A percentile compares a stretch with the other conserved stretches of the same genome.
Evolutionary conservation across 1,284 basidiomycete species (phyloP).

Genomic region (Ceratobasidium papillatum): DNA sequence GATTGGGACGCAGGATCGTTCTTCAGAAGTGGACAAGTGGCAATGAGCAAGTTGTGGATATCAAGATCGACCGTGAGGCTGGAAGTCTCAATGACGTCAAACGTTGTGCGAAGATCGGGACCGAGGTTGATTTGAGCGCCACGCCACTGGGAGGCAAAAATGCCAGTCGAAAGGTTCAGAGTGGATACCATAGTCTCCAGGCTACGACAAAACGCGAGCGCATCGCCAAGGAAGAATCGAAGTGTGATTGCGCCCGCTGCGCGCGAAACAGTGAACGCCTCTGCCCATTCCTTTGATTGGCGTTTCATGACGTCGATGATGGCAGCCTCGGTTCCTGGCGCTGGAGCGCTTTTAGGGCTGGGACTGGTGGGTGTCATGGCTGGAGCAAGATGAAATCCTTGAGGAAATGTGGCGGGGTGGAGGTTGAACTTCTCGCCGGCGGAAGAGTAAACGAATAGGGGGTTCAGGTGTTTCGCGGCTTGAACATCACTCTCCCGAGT

Average conservation of each 20-base stretch:
- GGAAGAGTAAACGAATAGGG: background rate
- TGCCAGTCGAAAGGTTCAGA: background rate
- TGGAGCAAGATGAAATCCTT: conserved; percentile 9
- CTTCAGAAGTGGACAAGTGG: conserved; percentile 6
- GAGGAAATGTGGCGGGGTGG: conserved; percentile 3
- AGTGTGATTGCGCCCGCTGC: background rate
- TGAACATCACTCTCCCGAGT: background rate
- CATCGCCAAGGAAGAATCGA: conserved; percentile 25
- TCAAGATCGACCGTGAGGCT: conserved; percentile 24
- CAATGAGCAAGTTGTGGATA: conserved; percentile 15
- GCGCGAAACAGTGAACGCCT: background rate
- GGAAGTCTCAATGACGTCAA: conserved; percentile 31
- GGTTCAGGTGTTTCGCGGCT: conserved; percentile 5
- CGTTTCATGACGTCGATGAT: background rate
- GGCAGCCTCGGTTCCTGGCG: background rate
- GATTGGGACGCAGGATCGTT: conserved; percentile 6
- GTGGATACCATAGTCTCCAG: background rate
- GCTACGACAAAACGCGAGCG: conserved; percentile 18
- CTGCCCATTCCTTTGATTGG: background rate
- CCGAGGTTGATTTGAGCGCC: conserved; percentile 12
- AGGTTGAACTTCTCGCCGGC: background rate
- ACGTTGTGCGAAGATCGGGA: background rate
- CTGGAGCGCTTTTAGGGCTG: background rate
- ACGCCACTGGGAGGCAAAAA: background rate
- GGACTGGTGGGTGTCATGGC: too few relatives aligned